phyloP scores from a whole-genome alignment of 2,329 filamentous ascomycete genomes.

The Claviceps sp. region DNA sequence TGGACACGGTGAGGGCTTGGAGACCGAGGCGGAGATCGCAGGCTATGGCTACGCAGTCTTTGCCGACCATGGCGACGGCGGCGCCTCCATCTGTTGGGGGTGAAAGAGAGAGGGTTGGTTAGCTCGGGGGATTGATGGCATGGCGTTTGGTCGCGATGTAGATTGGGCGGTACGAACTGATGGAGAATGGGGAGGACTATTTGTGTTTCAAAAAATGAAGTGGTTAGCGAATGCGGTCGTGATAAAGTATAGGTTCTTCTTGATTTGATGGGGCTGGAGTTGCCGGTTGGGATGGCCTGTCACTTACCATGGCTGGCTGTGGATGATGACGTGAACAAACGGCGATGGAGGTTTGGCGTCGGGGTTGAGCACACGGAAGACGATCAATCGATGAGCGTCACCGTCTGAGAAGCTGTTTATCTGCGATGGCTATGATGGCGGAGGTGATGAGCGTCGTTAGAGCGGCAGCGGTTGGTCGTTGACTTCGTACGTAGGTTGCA shows the following conservation, averaged over 20 bases:
- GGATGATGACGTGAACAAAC: not conserved
- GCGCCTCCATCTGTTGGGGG: conserved; percentile 59
- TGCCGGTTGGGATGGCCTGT: not conserved
- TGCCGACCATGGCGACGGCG: conserved; percentile 97
- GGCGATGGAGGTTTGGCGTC: not conserved
- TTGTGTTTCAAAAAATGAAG: conserved; percentile 20
- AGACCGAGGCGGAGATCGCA: conserved; percentile 96
- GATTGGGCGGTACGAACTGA: conserved; percentile 50
- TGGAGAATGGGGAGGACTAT: conserved; percentile 84
- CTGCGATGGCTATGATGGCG: not conserved
- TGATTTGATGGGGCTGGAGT: not conserved
- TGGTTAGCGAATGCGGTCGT: conserved; percentile 15
- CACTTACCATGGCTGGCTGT: conserved; percentile 2
- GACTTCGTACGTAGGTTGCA: not conserved
- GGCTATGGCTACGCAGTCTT: conserved; percentile 98
- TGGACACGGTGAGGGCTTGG: conserved; percentile 92
- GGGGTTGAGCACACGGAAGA: not conserved
- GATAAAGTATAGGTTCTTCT: not conserved
- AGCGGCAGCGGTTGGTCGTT: conserved; percentile 2
- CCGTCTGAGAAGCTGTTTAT: too few relatives aligned
- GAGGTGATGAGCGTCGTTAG: not conserved
- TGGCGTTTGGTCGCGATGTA: not conserved
- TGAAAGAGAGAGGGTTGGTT: not conserved
- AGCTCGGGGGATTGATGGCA: not conserved
- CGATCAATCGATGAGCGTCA: not conserved